phyloP scores from a whole-genome alignment of 2,329 filamentous ascomycete genomes.

The Pseudophaeomoniella oleicola region DNA sequence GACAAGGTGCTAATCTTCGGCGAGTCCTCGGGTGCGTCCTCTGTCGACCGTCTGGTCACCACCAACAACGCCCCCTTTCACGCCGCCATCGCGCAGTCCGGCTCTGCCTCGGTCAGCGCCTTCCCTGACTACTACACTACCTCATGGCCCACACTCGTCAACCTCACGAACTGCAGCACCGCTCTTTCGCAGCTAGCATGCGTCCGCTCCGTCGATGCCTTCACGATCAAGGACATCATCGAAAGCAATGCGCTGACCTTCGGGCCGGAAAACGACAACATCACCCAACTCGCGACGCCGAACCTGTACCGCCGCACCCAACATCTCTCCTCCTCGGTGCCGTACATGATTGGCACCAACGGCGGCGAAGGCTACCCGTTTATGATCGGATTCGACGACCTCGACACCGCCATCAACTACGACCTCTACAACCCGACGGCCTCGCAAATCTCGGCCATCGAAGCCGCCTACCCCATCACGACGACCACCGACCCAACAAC shows the following conservation, averaged over 20 bases:
- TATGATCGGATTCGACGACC: constrained; percentile 13
- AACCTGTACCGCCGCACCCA: constrained; percentile 3
- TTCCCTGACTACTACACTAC: neutral
- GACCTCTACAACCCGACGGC: constrained; percentile 3
- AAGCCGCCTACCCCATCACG: constrained; percentile 7
- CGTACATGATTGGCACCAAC: constrained; percentile 19
- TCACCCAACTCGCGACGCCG: constrained; percentile 16
- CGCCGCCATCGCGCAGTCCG: constrained; percentile 16
- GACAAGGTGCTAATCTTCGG: constrained; percentile 24
- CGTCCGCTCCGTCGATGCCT: constrained; percentile 2
- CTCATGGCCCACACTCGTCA: constrained; percentile 1
- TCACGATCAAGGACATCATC: constrained; percentile 16
- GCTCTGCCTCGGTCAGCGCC: constrained; percentile 8
- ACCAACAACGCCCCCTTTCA: constrained; percentile 12
- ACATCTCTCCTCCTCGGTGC: constrained; percentile 10
- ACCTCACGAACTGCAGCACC: constrained; percentile 2
- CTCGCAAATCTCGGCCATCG: constrained; percentile 7
- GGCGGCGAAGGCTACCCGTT: constrained; percentile 21
- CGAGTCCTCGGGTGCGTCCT: constrained; percentile 18
- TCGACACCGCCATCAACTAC: constrained; percentile 8
- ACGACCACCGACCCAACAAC: constrained; percentile 8
- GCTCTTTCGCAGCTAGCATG: constrained; percentile 3
- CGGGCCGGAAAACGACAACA: constrained; percentile 16
- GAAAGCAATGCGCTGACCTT: constrained; percentile 16
- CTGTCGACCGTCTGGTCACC: constrained; percentile 11